These are phyloP conservation scores for Cardamine resedifolia DNA, from an alignment of 345 rosid species.

Conservation along the genomic window DNA sequence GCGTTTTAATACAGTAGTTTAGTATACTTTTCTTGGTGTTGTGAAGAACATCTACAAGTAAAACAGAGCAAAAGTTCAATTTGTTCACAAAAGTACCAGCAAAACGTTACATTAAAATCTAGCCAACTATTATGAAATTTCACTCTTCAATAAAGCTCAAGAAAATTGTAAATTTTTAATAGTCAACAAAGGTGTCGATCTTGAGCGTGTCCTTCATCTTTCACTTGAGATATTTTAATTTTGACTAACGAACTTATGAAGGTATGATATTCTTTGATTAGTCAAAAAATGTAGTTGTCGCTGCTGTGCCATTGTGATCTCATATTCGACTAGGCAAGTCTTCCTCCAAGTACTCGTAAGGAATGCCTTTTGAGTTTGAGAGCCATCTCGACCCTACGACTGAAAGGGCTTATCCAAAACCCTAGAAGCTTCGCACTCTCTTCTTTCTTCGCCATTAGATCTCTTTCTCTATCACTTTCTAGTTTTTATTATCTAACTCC, in stretches of 20 bases:
- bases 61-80: no score
- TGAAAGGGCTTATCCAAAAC: slow-evolving; percentile 40
- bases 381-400: slow-evolving; percentile 41
- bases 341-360: slow-evolving; percentile 42
- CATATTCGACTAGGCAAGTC: no score
- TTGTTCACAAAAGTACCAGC: background rate
- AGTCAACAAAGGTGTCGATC: background rate
- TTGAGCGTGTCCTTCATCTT: background rate
- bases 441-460: slow-evolving; percentile 16
- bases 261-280: no score
- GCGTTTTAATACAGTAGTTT: background rate
- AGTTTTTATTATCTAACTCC: background rate
- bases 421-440: slow-evolving; percentile 42
- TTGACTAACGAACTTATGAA: no score
- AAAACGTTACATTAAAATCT: no score
- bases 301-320: no score
- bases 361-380: slow-evolving; percentile 41
- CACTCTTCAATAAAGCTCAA: background rate
- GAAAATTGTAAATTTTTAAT: no score
- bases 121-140: background rate
- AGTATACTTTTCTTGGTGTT: background rate
- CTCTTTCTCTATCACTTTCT: background rate
- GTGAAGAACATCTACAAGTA: background rate
- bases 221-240: no score
- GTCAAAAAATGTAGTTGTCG: no score